Conservation (phyloP, 1,284 basidiomycete genomes). For the Pseudozyma hubeiensis region DNA sequence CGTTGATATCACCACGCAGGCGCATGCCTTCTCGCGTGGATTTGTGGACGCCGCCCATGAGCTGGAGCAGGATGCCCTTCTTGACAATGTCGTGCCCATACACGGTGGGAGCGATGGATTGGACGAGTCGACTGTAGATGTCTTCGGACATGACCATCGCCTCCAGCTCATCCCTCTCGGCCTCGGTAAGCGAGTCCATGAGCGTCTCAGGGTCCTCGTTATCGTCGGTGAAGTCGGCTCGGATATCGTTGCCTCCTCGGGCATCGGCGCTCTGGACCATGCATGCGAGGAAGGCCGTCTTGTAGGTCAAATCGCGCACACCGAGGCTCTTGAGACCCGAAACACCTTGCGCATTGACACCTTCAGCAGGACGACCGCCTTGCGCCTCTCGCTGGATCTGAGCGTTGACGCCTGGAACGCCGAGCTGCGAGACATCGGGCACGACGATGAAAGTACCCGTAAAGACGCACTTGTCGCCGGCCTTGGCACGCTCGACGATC, state of each 20-base stretch:
- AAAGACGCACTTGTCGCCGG: constrained; percentile 98
- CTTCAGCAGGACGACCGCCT: constrained; percentile 75
- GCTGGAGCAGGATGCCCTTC: constrained; percentile 94
- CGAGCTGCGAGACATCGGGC: constrained; percentile 95
- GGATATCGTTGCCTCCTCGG: constrained; percentile 59
- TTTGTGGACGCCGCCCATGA: constrained; percentile 99
- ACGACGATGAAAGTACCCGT: constrained; percentile 98
- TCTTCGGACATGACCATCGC: constrained; percentile 92
- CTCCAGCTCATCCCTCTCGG: constrained; percentile 93
- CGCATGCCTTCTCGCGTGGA: constrained; percentile 96
- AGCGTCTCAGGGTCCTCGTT: constrained; percentile 84
- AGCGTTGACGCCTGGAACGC: constrained; percentile 92
- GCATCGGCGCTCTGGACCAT: constrained; percentile 93
- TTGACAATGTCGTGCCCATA: constrained; percentile 79
- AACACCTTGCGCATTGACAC: constrained; percentile 80
- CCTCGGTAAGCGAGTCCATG: constrained; percentile 86
- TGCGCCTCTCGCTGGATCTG: constrained; percentile 87
- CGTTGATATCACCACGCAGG: constrained; percentile 96
- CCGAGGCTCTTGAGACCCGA: constrained; percentile 93
- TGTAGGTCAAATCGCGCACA: constrained; percentile 95
- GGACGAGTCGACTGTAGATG: constrained; percentile 92
- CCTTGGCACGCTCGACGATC: constrained; percentile 96
- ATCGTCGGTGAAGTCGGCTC: constrained; percentile 84
- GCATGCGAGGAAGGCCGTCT: constrained; percentile 97
- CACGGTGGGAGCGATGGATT: constrained; percentile 96